Conservation (phyloP, 768 basidiomycete species). For the Mycena chlorophos region DNA sequence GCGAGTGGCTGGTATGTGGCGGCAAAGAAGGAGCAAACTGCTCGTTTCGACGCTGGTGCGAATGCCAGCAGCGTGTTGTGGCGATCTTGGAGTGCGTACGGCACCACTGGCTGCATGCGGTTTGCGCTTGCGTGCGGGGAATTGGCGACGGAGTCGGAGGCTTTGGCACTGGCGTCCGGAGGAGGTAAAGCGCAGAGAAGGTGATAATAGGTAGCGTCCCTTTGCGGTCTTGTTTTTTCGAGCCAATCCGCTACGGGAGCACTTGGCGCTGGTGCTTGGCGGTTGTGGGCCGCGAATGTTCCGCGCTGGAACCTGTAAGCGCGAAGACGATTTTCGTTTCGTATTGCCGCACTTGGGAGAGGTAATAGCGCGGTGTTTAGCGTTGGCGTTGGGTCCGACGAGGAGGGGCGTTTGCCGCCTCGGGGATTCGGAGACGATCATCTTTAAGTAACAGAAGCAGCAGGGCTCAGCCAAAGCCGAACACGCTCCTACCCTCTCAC, state of each 20-base stretch:
- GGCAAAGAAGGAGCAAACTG: conserved; percentile 17
- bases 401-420: conserved; percentile 3
- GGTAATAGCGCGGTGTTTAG: conserved; percentile 8
- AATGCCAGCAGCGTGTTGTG: conserved; percentile 10
- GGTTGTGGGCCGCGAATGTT: too few relatives aligned
- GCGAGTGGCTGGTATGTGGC: conserved; percentile 9
- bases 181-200: conserved; percentile 19
- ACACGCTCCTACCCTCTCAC: conserved; percentile 13
- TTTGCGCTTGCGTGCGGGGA: conserved; percentile 4
- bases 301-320: too few relatives aligned
- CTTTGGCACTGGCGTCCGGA: conserved; percentile 5
- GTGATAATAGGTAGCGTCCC: background rate
- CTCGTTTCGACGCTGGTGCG: conserved; percentile 4
- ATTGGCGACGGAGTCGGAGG: conserved; percentile 19
- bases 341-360: background rate
- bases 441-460: background rate
- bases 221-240: background rate
- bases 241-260: background rate
- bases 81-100: conserved; percentile 10
- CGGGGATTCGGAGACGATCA: conserved; percentile 3
- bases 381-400: conserved; percentile 11
- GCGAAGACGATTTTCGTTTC: background rate
- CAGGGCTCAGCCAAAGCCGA: background rate
- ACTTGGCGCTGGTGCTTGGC: too few relatives aligned
- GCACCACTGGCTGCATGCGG: conserved; percentile 7